A percentile compares a stretch with the other conserved stretches of the same genome.
These are phyloP conservation scores for Baorangia bicolor DNA, from an alignment of 768 basidiomycete species.

Conservation along the genomic window DNA sequence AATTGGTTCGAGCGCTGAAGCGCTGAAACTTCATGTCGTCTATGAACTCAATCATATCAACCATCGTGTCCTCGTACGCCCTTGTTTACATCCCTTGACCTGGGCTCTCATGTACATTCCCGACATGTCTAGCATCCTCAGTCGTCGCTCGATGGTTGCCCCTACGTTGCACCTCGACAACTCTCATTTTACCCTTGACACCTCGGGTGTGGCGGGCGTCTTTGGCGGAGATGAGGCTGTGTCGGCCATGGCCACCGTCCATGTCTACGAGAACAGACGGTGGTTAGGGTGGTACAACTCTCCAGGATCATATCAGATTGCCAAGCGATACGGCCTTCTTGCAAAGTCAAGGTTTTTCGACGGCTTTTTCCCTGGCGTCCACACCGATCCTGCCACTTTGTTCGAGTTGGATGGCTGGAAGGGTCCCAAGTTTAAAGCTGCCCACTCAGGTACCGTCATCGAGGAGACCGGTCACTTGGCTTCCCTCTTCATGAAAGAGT, in stretches of 20 bases:
- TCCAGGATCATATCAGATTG: conserved; percentile 37
- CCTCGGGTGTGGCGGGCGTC: conserved; percentile 37
- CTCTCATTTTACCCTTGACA: conserved; percentile 28
- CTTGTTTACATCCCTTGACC: not conserved
- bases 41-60: not conserved
- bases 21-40: not conserved
- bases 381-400: conserved; percentile 32
- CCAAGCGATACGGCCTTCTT: conserved; percentile 33
- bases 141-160: conserved; percentile 14
- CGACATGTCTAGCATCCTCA: conserved; percentile 9
- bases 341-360: conserved; percentile 35
- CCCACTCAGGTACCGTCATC: conserved; percentile 33
- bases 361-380: conserved; percentile 35
- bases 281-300: conserved; percentile 42
- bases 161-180: conserved; percentile 14
- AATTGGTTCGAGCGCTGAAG: not conserved
- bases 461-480: conserved; percentile 33
- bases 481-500: conserved; percentile 29
- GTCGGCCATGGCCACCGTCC: conserved; percentile 38
- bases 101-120: conserved; percentile 25
- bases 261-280: conserved; percentile 32
- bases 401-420: conserved; percentile 32
- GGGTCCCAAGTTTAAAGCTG: conserved; percentile 34
- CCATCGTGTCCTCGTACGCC: conserved; percentile 9
- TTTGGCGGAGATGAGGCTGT: conserved; percentile 40